These are phyloP conservation scores for Tolypocladium tropicale DNA, from an alignment of 2,329 filamentous ascomycete species.

Conservation along the genomic window DNA sequence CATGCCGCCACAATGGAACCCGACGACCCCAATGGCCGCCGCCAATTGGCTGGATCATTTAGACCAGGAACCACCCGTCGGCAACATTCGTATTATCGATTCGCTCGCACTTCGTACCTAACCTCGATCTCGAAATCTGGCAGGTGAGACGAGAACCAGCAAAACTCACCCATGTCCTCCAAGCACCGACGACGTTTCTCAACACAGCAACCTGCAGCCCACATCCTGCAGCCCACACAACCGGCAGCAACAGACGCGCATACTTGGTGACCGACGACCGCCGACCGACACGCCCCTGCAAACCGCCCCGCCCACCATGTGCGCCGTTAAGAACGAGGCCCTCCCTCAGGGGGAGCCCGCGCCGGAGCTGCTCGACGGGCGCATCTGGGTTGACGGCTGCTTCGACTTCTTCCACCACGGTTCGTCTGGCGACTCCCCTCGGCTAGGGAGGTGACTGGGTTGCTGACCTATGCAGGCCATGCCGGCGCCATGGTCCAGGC, in stretches of 20 bases:
- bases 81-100: not conserved
- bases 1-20: no score
- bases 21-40: not conserved
- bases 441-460: not conserved
- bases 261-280: not conserved
- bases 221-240: not conserved
- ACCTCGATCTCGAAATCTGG: not conserved
- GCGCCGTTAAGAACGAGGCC: slow-evolving; percentile 10
- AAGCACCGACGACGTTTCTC: not conserved
- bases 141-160: not conserved
- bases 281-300: not conserved
- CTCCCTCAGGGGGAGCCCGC: slow-evolving; percentile 31
- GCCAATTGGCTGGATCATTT: not conserved
- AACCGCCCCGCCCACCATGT: slow-evolving; percentile 8
- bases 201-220: not conserved
- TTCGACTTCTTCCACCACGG: slow-evolving; percentile 99
- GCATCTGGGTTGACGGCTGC: slow-evolving; percentile 97
- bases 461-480: slow-evolving; percentile 50
- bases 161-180: not conserved
- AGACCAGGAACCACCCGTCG: not conserved
- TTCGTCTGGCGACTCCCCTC: slow-evolving; percentile 26
- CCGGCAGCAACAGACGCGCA: not conserved
- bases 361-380: slow-evolving; percentile 50
- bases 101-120: not conserved
- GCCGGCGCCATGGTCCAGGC: slow-evolving; percentile 96